Evolutionary conservation across 352 stramenopile species (phyloP), one percentile per base, ranked within the genome.

Genomic region (Phytophthora capsici): DNA sequence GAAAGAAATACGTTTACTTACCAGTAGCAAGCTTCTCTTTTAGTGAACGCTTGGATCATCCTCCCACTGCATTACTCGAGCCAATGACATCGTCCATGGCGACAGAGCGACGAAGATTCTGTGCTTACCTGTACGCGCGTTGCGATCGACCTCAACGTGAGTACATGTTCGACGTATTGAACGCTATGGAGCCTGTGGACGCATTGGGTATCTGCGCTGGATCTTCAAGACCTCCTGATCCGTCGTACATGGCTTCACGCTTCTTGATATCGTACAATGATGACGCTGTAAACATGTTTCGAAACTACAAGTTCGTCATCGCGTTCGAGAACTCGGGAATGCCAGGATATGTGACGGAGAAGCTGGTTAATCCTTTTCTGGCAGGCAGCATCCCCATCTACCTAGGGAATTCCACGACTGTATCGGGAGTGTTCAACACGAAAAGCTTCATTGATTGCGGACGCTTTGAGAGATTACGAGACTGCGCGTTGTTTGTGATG

Each of bases 281-380:
- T 26, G 75, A 75, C 9, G 78, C 72, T 12, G 71, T 84, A 3
- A 28, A 38, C 9, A 71, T 32, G 2, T 86, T 73, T 66, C n/a
- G 57, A 12, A 6, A 49, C 16, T 90, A 85, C 69, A 80, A 78
- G 36, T 91, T 93, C 28, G 80, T 85, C 6, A 76, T 93, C 54
- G 78, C 80, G n/a, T 93, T 91, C 19, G 78, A 93, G 47, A 88
- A 90, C 57, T 61, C 59, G 4, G 46, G 62, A 4, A 57, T 44
- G 3, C 44, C 65, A 1, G 84, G 82, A 19, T 90, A 89, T 41
- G 67, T 89, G 47, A 92, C 78, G 3, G 81, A 92, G 54, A 90
- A 89, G 62, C 49, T 92, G 17, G 71, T 86, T 4, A 82, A 84
- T 28, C 77, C 81, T 14, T 83, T 89, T 26, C 63, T 91, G 19